Percentiles rank a stretch among this genome's conserved stretches.
phyloP scores from a whole-genome alignment of 139 green algal genomes.

The Bryopsis sp. region DNA sequence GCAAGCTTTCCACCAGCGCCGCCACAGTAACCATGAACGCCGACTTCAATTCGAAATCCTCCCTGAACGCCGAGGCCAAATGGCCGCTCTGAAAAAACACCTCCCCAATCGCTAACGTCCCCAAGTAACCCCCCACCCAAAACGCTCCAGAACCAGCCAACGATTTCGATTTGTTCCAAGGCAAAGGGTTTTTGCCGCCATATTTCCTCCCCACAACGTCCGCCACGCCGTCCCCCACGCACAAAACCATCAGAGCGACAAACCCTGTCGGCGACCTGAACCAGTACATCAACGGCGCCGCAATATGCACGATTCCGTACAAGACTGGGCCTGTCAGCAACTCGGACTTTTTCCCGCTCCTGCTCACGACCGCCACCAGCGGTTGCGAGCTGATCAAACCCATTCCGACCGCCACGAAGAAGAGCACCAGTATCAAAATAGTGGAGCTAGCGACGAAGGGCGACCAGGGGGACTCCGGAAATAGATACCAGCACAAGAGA shows the following conservation, averaged over 20 bases:
- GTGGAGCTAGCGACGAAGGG: background rate
- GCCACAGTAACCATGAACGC: slow-evolving; percentile 21
- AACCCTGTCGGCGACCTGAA: slow-evolving; percentile 15
- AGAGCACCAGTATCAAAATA: background rate
- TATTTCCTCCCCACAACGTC: slow-evolving; percentile 17
- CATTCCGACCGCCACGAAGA: slow-evolving; percentile 14
- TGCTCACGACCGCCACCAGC: slow-evolving; percentile 8
- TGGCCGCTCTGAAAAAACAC: background rate
- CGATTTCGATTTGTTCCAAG: background rate
- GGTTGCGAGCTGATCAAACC: background rate
- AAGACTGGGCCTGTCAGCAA: slow-evolving; percentile 22
- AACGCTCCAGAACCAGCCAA: slow-evolving; percentile 17
- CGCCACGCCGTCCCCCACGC: slow-evolving; percentile 22
- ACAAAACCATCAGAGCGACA: slow-evolving; percentile 15
- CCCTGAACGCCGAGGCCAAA: background rate
- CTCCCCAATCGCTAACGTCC: background rate
- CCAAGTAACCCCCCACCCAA: background rate
- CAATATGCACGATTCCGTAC: slow-evolving; percentile 23
- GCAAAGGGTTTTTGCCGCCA: background rate
- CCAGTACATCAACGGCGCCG: slow-evolving; percentile 13
- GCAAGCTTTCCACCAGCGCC: slow-evolving; percentile 76
- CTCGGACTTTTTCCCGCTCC: slow-evolving; percentile 15
- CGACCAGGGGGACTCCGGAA: background rate
- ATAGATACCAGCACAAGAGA: background rate
- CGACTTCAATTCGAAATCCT: background rate